Base-by-base conservation (phyloP, 169 alveolate genomes). In the Plasmodium vivax region DNA sequence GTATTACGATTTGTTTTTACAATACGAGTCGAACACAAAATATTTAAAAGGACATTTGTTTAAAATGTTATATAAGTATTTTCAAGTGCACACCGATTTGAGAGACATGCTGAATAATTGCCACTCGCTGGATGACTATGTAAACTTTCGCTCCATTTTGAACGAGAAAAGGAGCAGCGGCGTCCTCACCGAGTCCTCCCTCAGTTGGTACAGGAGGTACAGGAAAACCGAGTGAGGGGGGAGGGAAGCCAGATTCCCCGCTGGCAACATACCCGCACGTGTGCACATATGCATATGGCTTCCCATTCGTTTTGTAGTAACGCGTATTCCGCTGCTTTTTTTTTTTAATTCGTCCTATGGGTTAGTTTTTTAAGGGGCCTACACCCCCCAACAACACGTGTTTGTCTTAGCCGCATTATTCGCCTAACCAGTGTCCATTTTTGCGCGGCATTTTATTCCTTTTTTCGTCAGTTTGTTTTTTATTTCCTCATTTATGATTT, bases 161-260 rank as follows among this genome's bases (percentile, higher is more conserved):
- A 87, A 87, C 38, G 72, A 87, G 47, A 87, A 58, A 54, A 87
- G 38, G 81, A 87, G 62, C 12, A 2, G 14, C 23, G 85, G 85
- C 16, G 43, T 51, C 34, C 72, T 87, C 45, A 79, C 58, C 14
- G 93, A 87, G 47, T 54, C 88, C 2, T 16, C 88, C 19, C 81
- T 75, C 45, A 87, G 93, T 77, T 87, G 93, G 93, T 87, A 87
- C 47, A 77, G 93, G 62, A 75, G 93, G 45, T 87, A 87, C 54
- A 87, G 93, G 71, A 87, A 87, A 51, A 34, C 38, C 23, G 8
- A 14, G 19, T 84, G 54, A 71, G 41, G 34, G 77, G 38, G 1
- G 77, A 27, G 41, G 77, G 77, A 30, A 27, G 14, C 43, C 9
- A 68, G 77, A 2, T 68, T 68, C 34, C 27, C 27, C 41, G 6